Percentiles rank a stretch among this genome's conserved stretches.
These are phyloP conservation scores for Saccharata proteae DNA, from an alignment of 2,329 filamentous ascomycete species.

Conservation along the genomic window DNA sequence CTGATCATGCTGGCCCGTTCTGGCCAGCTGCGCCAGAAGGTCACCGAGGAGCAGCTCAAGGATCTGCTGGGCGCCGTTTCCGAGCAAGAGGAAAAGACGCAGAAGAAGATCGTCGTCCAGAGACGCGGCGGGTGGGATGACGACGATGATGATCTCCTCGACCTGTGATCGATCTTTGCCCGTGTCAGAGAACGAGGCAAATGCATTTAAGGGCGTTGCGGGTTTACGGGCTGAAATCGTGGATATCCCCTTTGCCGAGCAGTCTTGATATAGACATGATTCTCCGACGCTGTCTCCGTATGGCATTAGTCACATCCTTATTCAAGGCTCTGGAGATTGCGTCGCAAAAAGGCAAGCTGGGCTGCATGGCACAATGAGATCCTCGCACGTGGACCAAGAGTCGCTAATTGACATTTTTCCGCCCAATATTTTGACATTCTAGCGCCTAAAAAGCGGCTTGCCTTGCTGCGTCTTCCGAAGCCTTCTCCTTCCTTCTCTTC, in stretches of 20 bases:
- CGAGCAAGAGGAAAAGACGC: constrained; percentile 54
- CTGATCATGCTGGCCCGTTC: constrained; percentile 83
- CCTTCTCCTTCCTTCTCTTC: constrained; percentile 54
- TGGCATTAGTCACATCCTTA: too few relatives aligned
- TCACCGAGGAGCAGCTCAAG: constrained; percentile 88
- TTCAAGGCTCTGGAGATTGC: too few relatives aligned
- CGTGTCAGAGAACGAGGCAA: constrained; percentile 1
- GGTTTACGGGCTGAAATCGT: too few relatives aligned
- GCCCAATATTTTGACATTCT: too few relatives aligned
- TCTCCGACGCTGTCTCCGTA: too few relatives aligned
- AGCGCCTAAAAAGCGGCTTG: not conserved
- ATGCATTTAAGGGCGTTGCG: constrained; percentile 9
- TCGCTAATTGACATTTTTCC: too few relatives aligned
- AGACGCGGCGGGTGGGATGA: constrained; percentile 68
- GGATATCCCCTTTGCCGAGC: too few relatives aligned
- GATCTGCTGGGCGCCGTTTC: constrained; percentile 76
- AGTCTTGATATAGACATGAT: too few relatives aligned
- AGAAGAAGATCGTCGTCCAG: constrained; percentile 73
- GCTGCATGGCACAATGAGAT: too few relatives aligned
- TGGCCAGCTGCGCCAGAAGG: constrained; percentile 75
- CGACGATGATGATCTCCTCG: constrained; percentile 48
- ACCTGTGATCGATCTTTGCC: too few relatives aligned
- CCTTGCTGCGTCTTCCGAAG: constrained; percentile 22
- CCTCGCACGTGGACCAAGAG: too few relatives aligned
- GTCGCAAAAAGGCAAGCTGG: too few relatives aligned